A percentile compares a stretch with the other conserved stretches of the same genome.
phyloP scores from a whole-genome alignment of 2,329 filamentous ascomycete genomes.

The Mariannaea elegans region DNA sequence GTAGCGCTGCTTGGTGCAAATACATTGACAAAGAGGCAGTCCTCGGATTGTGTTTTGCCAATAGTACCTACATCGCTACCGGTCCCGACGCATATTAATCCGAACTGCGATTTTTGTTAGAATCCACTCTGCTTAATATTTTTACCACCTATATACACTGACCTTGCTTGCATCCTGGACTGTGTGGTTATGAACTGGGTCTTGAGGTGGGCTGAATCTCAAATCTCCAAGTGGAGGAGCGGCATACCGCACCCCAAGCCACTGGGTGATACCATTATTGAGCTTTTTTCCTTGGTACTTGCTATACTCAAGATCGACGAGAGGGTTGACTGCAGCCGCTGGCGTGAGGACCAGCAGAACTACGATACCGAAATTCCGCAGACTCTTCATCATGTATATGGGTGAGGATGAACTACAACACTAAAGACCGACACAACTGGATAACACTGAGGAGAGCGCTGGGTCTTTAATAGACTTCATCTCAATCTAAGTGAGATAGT shows the following conservation, averaged over 20 bases:
- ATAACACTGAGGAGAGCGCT: too few relatives aligned
- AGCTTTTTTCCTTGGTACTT: constrained; percentile 67
- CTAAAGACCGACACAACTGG: too few relatives aligned
- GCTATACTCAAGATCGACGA: constrained; percentile 72
- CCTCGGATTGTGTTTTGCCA: constrained; percentile 57
- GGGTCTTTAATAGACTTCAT: too few relatives aligned
- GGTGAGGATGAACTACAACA: too few relatives aligned
- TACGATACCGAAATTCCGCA: not conserved
- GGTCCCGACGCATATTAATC: constrained; percentile 44
- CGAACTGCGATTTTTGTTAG: constrained; percentile 30
- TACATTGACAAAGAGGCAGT: constrained; percentile 75
- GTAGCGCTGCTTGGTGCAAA: constrained; percentile 66
- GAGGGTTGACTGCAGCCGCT: constrained; percentile 17
- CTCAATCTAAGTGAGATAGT: too few relatives aligned
- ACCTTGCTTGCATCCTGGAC: constrained; percentile 65
- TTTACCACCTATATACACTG: constrained; percentile 14
- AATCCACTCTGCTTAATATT: not conserved
- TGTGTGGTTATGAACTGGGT: constrained; percentile 59
- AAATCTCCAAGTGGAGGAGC: constrained; percentile 71
- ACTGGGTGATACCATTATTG: constrained; percentile 69
- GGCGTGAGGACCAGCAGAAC: constrained; percentile 18
- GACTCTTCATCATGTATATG: constrained; percentile 7
- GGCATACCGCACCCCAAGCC: constrained; percentile 80
- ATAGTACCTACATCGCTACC: constrained; percentile 25
- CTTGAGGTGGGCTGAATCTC: constrained; percentile 73